phyloP scores from a whole-genome alignment of 2,329 filamentous ascomycete species.

The Fusarium sororula region DNA sequence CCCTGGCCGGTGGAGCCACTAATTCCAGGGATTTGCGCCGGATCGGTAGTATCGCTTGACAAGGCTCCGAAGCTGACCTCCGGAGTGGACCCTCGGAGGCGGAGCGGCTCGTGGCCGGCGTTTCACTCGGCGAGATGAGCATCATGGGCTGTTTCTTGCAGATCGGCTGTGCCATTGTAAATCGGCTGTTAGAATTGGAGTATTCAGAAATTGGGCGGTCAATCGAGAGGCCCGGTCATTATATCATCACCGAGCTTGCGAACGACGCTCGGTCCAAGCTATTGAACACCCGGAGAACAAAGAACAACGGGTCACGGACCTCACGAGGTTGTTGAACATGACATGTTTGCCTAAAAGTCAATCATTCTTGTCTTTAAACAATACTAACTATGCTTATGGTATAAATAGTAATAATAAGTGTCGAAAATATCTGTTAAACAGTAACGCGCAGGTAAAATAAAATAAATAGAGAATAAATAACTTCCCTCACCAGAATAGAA shows the following conservation, averaged over 20 bases:
- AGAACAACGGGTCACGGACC: constrained; percentile 23
- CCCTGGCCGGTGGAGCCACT: fast-evolving
- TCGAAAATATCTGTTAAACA: constrained; percentile 17
- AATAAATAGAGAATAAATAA: not conserved
- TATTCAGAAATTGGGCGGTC: not conserved
- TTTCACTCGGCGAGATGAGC: constrained; percentile 23
- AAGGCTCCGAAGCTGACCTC: not conserved
- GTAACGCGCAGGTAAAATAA: not conserved
- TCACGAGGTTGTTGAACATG: not conserved
- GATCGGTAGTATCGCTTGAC: not conserved
- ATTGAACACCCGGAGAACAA: constrained; percentile 19
- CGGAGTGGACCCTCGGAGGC: constrained; percentile 19
- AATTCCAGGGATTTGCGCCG: not conserved
- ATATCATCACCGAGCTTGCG: not conserved
- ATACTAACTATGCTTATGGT: constrained; percentile 25
- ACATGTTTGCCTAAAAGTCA: not conserved
- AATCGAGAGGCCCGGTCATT: not conserved
- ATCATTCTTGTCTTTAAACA: constrained; percentile 13
- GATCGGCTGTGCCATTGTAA: not conserved
- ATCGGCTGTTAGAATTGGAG: not conserved
- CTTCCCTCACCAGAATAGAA: constrained; percentile 24
- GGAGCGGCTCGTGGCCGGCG: constrained; percentile 16
- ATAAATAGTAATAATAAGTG: constrained; percentile 25
- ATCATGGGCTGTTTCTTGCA: not conserved
- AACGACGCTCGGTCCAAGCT: not conserved